Conservation (phyloP, 768 basidiomycete species). For the Naganishia vishniacii region DNA sequence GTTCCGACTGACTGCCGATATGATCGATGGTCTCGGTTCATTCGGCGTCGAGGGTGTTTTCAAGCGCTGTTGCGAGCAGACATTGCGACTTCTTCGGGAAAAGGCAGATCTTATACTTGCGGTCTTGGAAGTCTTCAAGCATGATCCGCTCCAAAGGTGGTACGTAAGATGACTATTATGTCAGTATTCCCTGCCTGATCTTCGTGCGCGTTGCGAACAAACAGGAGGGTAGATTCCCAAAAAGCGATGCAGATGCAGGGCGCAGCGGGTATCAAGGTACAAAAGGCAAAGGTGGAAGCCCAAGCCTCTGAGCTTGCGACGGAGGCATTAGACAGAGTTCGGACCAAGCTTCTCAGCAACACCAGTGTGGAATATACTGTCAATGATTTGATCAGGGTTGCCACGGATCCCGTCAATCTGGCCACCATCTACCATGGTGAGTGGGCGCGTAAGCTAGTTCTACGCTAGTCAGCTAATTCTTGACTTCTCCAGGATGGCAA, state of each 20-base stretch:
- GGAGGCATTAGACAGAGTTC: slow-evolving; percentile 72
- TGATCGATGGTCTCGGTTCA: slow-evolving; percentile 85
- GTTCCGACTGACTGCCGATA: slow-evolving; percentile 87
- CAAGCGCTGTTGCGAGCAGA: slow-evolving; percentile 83
- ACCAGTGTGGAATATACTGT: slow-evolving; percentile 89
- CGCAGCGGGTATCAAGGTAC: not conserved
- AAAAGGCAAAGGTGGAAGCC: slow-evolving; percentile 36
- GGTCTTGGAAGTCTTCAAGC: slow-evolving; percentile 91
- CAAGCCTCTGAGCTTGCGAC: slow-evolving; percentile 73
- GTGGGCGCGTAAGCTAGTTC: not conserved
- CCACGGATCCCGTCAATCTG: slow-evolving; percentile 69
- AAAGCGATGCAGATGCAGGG: slow-evolving; percentile 1
- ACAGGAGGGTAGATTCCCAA: slow-evolving; percentile 7
- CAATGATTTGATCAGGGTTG: slow-evolving; percentile 83
- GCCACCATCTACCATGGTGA: slow-evolving; percentile 61
- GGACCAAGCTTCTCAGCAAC: slow-evolving; percentile 72
- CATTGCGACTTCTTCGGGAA: slow-evolving; percentile 74
- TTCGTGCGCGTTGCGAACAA: not conserved
- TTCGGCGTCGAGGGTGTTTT: slow-evolving; percentile 90
- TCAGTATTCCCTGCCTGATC: not conserved
- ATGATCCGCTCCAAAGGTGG: slow-evolving; percentile 96
- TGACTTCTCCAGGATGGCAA: slow-evolving; percentile 19
- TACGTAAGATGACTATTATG: slow-evolving; percentile 54
- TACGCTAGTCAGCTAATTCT: not conserved
- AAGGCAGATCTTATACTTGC: slow-evolving; percentile 92